Base-by-base conservation (phyloP, 1,139 yeast genomes). In the Blastobotrys petasosporus region DNA sequence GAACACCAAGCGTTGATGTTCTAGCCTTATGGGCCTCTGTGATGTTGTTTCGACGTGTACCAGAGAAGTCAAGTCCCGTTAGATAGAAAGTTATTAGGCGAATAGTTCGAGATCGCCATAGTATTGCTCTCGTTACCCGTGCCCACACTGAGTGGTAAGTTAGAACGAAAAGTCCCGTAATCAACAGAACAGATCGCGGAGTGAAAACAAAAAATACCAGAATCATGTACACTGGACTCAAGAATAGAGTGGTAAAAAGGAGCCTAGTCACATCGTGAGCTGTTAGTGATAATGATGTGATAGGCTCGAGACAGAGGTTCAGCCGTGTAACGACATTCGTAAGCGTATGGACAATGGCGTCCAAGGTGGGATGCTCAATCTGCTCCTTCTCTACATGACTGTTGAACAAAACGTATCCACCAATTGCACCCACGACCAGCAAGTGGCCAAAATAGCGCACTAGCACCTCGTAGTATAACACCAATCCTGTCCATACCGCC, bases 101-200 rank as follows among this genome's bases (percentile, higher is more conserved):
- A 2, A 85, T 79, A 10, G 79, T 58, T 58, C 84, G 79, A 48
- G 92, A 80, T 56, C 84, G 79, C 97, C 97, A 90, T 41, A 88
- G 67, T 52, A 90, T 73, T 49, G 81, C 80, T 53, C 97, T 74
- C 0, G 94, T 80, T 4, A 88, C 87, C 47, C 86, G 71, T 32
- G 88, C 80, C 74, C 87, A 86, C 28, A 86, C 73, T 15, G 96
- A 87, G 65, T 92, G 96, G 63, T 87, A 92, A 0, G 95, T 81
- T 47, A 90, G 69, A 5, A 84, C 66, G 53, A 79, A 78, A 28
- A 83, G 55, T 0, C 94, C 92, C 8, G 74, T 59, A 2, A 76
- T 57, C 33, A 87, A 66, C 39, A 88, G 63, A 41, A 87, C 67
- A n/a, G 76, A 71, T 50, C 90, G 74, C 42, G 96, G 95, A 11